Percentiles rank a stretch among this genome's conserved stretches.
Evolutionary conservation across 371 early-diverging fungal genomes (phyloP).

Genomic region (Mucor sp.): DNA sequence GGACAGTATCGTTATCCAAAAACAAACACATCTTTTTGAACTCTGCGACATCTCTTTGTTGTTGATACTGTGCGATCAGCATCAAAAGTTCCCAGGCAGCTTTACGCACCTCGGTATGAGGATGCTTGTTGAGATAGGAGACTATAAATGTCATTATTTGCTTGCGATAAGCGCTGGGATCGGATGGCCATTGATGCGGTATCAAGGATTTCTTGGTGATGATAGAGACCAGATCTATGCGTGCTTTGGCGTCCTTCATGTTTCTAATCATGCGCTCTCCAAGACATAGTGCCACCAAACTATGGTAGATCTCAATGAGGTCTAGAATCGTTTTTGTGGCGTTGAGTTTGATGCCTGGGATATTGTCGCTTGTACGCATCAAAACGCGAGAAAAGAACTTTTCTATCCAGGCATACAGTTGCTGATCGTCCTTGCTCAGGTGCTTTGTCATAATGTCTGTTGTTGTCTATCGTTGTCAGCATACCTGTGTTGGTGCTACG

Average conservation of each 20-base stretch:
- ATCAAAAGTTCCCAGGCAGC: constrained; percentile 54
- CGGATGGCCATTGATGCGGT: constrained; percentile 25
- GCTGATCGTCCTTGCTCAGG: neutral
- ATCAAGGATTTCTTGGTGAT: constrained; percentile 55
- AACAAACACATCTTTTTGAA: constrained; percentile 7
- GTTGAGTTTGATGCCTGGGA: constrained; percentile 55
- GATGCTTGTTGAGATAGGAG: constrained; percentile 58
- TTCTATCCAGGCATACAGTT: constrained; percentile 31
- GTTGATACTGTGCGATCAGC: constrained; percentile 9
- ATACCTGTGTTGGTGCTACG: too few relatives aligned
- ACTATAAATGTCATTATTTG: constrained; percentile 57
- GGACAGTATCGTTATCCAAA: constrained; percentile 18
- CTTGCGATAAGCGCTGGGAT: constrained; percentile 10
- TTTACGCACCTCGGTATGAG: constrained; percentile 67
- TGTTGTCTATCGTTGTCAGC: neutral
- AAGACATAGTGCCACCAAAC: constrained; percentile 46
- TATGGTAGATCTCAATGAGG: constrained; percentile 53
- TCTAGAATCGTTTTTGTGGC: constrained; percentile 52
- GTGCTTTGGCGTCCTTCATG: constrained; percentile 40
- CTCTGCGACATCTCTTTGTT: neutral
- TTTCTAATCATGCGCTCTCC: constrained; percentile 42
- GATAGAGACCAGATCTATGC: constrained; percentile 54
- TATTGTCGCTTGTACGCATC: constrained; percentile 62
- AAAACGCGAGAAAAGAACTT: constrained; percentile 56
- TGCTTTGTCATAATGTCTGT: neutral